Base-by-base conservation (phyloP, 1,284 basidiomycete species). In the Heliocybe sulcata region DNA sequence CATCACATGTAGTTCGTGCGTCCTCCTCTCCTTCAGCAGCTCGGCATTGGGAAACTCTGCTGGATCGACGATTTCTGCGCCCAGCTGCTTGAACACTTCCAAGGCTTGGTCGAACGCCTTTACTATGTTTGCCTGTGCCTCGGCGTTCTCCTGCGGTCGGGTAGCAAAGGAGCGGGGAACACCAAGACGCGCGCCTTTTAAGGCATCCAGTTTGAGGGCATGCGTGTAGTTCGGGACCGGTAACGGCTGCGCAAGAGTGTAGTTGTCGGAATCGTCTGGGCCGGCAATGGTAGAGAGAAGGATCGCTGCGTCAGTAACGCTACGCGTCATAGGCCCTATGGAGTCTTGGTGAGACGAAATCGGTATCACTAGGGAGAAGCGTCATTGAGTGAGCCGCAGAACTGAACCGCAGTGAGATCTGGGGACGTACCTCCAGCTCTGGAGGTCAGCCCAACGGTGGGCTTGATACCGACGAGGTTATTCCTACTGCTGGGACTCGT, bases 401-500 rank as follows among this genome's bases (percentile, higher is more conserved):
- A n/a, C n/a, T n/a, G n/a, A n/a, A 35, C 29, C 22, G 55, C 45
- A 26, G 53, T 47, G 54, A 52, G 8, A 20, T 42, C 3, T 16
- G 16, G n/a, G 8, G 38, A 42, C 64, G 33, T 56, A 77, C 76
- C 75, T 60, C 73, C 77, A 3, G 75, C 71, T 23, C 80, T 67
- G 27, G 75, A 77, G 1, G 77, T 79, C 8, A 80, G 62, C 1
- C 79, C 79, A 0, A 80, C 70, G 1, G 77, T 79, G 1, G 79
- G 77, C 62, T 79, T 79, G 54, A 80, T 75, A 1, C 79, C 79
- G 0, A 79, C 77, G 2, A 80, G 56, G 45, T 77, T 79, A 54
- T 75, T 73, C 25, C 61, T 61, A 52, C 69, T 71, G 55, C 74
- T 65, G 14, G 68, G 72, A 45, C 76, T 79, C 10, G 75, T 74